Conservation (phyloP, 73 alveolate genomes). For the Paramecium sexaurelia region DNA sequence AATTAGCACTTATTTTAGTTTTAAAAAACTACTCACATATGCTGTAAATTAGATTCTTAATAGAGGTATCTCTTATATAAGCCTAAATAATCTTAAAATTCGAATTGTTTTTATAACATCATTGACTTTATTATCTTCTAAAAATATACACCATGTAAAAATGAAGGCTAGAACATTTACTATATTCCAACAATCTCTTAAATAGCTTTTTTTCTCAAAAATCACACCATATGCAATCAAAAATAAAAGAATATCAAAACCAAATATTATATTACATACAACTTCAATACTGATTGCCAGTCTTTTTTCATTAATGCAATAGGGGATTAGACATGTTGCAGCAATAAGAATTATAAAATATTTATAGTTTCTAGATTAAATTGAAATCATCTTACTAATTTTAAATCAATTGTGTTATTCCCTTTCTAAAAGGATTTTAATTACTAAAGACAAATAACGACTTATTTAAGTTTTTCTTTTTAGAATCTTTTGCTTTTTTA, state of each 20-base stretch:
- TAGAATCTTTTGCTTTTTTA: not conserved
- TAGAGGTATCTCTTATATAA: constrained; percentile 42
- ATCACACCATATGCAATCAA: constrained; percentile 5
- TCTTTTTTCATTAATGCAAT: not conserved
- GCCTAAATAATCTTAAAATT: constrained; percentile 46
- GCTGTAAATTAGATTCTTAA: constrained; percentile 34
- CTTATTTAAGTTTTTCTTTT: not conserved
- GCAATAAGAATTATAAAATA: not conserved
- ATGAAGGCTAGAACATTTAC: not conserved
- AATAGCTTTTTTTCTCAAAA: not conserved
- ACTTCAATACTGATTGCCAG: not conserved
- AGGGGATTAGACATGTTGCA: not conserved
- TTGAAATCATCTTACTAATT: not conserved
- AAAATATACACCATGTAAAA: not conserved
- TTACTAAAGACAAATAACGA: not conserved
- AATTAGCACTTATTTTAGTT: constrained; percentile 19
- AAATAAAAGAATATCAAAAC: not conserved
- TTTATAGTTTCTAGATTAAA: not conserved
- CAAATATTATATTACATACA: not conserved
- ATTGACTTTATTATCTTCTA: not conserved
- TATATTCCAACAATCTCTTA: constrained; percentile 16
- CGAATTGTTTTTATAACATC: not conserved
- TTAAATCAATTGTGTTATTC: not conserved
- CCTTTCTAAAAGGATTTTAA: not conserved
- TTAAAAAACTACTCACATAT: constrained; percentile 18